Base-by-base conservation (phyloP, 208 protist species). In the Sergeia podlipaevii region DNA sequence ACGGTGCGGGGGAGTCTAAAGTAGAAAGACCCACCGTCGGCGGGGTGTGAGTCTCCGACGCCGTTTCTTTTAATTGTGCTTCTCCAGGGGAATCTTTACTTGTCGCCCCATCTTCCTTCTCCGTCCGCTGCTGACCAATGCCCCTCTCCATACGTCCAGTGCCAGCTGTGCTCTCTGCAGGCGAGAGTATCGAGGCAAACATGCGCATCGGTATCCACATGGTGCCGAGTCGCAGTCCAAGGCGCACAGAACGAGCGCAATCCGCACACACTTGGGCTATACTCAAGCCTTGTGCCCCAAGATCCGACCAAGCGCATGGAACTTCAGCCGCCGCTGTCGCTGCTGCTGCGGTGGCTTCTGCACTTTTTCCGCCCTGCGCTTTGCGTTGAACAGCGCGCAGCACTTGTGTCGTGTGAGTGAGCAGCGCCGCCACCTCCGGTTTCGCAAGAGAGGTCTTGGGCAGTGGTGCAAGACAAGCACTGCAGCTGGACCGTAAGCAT, bases 131-230 rank as follows among this genome's bases (percentile, higher is more conserved):
- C n/a, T n/a, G n/a, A n/a, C n/a, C n/a, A n/a, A n/a, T n/a, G n/a
- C n/a, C n/a, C n/a, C n/a, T n/a, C n/a, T n/a, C n/a, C n/a, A n/a
- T n/a, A n/a, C n/a, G n/a, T n/a, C n/a, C n/a, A n/a, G n/a, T n/a
- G n/a, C n/a, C n/a, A n/a, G n/a, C n/a, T n/a, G n/a, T n/a, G 34
- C 15, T 15, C 10, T 38, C 34, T 15, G 15, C 15, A 21, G 42
- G 8, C 17, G 13, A 15, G 15, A 84, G 23, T 2, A 85, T 50
- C 15, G 68, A 77, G 30, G 70, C 27, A 54, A 82, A 76, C 34
- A 77, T 70, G n/a, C 43, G 58, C 44, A 72, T 68, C 20, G 88
- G 88, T 21, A 95, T 74, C 77, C 85, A 91, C 24, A 91, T 38
- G 26, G 69, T 80, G 32, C 60, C 71, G 37, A 74, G 67, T 20